A percentile compares a stretch with the other conserved stretches of the same genome.
These are phyloP conservation scores for Lizonia empirigonia DNA, from an alignment of 2,329 filamentous ascomycete genomes.

Conservation along the genomic window DNA sequence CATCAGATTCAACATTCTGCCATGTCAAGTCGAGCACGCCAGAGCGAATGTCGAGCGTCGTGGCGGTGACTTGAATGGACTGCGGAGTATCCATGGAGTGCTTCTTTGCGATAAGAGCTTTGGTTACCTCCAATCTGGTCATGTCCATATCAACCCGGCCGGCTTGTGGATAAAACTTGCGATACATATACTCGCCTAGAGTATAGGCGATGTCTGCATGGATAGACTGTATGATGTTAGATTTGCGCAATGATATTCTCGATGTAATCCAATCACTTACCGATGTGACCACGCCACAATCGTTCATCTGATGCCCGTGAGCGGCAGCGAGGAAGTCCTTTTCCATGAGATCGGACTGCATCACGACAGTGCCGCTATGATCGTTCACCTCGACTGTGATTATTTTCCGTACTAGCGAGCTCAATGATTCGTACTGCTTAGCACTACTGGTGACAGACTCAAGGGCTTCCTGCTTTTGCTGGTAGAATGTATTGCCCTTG, in stretches of 20 bases:
- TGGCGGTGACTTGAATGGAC: neutral
- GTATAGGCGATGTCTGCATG: neutral
- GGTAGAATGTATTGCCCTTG: too few relatives aligned
- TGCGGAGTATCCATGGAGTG: neutral
- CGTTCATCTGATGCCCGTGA: neutral
- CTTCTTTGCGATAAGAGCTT: neutral
- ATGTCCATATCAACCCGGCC: neutral
- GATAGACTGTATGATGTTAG: neutral
- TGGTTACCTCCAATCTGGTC: neutral
- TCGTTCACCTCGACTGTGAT: too few relatives aligned
- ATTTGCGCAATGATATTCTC: neutral
- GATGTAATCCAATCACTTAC: too few relatives aligned
- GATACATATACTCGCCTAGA: neutral
- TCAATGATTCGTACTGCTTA: too few relatives aligned
- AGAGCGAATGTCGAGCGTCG: neutral
- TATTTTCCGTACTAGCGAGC: too few relatives aligned
- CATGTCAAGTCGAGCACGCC: neutral
- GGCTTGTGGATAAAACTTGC: too few relatives aligned
- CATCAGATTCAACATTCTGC: too few relatives aligned
- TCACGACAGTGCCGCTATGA: neutral
- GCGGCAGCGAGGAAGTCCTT: neutral
- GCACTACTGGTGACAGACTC: neutral
- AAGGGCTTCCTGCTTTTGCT: too few relatives aligned
- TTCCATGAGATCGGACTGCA: neutral
- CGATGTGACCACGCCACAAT: neutral